A percentile compares a stretch with the other conserved stretches of the same genome.
Conservation (phyloP, 352 stramenopile species). For the Globisporangium ultimum region DNA sequence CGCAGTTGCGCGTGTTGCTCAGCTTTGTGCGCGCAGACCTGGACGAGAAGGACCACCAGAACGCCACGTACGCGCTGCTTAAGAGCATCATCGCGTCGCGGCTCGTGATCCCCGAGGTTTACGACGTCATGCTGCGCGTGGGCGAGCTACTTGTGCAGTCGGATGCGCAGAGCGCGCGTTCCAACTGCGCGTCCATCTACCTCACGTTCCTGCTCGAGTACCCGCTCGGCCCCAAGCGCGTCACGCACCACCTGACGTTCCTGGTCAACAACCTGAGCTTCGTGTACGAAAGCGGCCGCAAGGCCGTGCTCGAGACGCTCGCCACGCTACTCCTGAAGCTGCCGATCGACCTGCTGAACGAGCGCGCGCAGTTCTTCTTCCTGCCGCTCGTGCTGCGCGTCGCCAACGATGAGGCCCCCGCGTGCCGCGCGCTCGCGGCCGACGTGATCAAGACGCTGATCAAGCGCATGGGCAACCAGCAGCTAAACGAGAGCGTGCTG, state of each 20-base stretch:
- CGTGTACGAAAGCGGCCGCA: constrained; percentile 92
- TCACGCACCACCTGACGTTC: constrained; percentile 94
- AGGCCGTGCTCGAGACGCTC: constrained; percentile 90
- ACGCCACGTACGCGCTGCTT: constrained; percentile 92
- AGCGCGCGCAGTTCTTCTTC: constrained; percentile 92
- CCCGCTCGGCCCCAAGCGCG: constrained; percentile 90
- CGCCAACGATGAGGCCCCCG: constrained; percentile 92
- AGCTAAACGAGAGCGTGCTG: constrained; percentile 86
- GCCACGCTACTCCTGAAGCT: constrained; percentile 90
- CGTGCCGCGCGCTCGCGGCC: constrained; percentile 82
- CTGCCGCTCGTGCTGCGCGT: constrained; percentile 95
- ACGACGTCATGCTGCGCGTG: constrained; percentile 95
- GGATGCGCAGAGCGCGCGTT: constrained; percentile 82
- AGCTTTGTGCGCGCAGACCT: constrained; percentile 91
- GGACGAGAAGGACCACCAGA: constrained; percentile 93
- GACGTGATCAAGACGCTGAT: constrained; percentile 85
- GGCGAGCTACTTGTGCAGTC: constrained; percentile 93
- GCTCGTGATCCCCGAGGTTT: constrained; percentile 93
- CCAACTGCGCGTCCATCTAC: constrained; percentile 79
- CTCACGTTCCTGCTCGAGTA: constrained; percentile 95
- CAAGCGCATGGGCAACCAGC: constrained; percentile 86
- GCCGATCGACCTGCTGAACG: constrained; percentile 89
- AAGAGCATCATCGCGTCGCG: constrained; percentile 90
- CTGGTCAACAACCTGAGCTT: constrained; percentile 95
- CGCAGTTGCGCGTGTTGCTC: constrained; percentile 84